Conservation (phyloP, 352 stramenopile species). For the Phytophthora multivora region DNA sequence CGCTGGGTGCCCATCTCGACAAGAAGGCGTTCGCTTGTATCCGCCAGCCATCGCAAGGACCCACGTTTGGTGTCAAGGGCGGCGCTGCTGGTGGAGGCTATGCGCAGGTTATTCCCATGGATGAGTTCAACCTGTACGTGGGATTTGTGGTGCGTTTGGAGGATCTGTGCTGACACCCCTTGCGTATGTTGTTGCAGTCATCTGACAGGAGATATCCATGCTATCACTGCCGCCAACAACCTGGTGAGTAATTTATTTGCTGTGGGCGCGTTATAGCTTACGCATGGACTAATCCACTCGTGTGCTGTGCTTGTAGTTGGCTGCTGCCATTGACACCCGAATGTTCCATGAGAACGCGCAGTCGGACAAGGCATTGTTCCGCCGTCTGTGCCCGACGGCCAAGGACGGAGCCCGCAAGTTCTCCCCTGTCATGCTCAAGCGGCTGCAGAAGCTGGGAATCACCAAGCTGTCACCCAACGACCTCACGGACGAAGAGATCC, state of each 20-base stretch:
- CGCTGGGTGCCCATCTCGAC: slow-evolving; percentile 90
- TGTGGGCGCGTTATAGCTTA: not conserved
- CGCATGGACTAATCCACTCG: slow-evolving; percentile 1
- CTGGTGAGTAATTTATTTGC: slow-evolving; percentile 49
- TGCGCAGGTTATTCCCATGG: slow-evolving; percentile 94
- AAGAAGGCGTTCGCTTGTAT: slow-evolving; percentile 98
- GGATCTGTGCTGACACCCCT: slow-evolving; percentile 7
- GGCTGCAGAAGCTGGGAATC: slow-evolving; percentile 97
- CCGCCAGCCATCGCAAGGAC: slow-evolving; percentile 96
- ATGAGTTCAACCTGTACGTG: slow-evolving; percentile 98
- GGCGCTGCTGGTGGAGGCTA: slow-evolving; percentile 89
- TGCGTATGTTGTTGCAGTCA: slow-evolving; percentile 61
- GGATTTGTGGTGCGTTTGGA: slow-evolving; percentile 54
- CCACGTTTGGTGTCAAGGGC: slow-evolving; percentile 98
- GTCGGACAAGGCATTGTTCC: slow-evolving; percentile 85
- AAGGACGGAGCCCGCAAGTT: slow-evolving; percentile 91
- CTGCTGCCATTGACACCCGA: slow-evolving; percentile 97
- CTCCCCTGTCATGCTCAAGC: slow-evolving; percentile 89
- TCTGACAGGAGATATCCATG: slow-evolving; percentile 98
- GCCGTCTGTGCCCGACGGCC: slow-evolving; percentile 78
- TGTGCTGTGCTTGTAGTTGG: slow-evolving; percentile 59
- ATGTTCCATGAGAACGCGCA: slow-evolving; percentile 97
- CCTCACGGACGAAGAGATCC: slow-evolving; percentile 94
- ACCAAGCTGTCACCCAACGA: slow-evolving; percentile 90
- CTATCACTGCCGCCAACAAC: slow-evolving; percentile 98